phyloP scores from a whole-genome alignment of 139 green algal genomes.

The Nannochloris sp. region DNA sequence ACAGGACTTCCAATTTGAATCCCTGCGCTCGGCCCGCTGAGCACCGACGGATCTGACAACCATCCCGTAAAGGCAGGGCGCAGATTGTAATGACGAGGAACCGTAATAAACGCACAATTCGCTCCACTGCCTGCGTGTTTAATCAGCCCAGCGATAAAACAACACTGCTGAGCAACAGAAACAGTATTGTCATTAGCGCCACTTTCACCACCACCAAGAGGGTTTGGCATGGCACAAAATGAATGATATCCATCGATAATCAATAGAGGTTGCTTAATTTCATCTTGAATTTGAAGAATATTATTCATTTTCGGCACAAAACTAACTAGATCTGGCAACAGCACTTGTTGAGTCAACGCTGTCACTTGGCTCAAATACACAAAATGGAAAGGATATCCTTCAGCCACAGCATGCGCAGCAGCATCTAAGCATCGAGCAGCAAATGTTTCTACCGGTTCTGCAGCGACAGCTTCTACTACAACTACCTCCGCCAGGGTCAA shows the following conservation, averaged over 20 bases:
- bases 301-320: background rate
- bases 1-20: constrained; percentile 11
- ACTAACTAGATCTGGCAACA: constrained; percentile 6
- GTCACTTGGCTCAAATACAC: constrained; percentile 17
- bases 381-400: background rate
- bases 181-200: background rate
- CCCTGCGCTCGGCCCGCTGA: background rate
- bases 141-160: constrained; percentile 15
- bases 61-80: constrained; percentile 16
- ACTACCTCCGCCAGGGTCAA: background rate
- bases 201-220: background rate
- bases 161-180: constrained; percentile 5
- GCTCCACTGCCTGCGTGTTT: constrained; percentile 25
- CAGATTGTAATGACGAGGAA: background rate
- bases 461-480: constrained; percentile 5
- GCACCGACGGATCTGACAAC: constrained; percentile 16
- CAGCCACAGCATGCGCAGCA: background rate
- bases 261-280: background rate
- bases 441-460: constrained; percentile 13
- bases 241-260: constrained; percentile 22
- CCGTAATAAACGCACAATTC: constrained; percentile 13
- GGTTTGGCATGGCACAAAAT: constrained; percentile 13
- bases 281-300: background rate
- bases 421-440: background rate
- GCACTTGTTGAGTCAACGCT: constrained; percentile 6